These are phyloP conservation scores for Colletotrichum cuscutae DNA, from an alignment of 2,329 filamentous ascomycete genomes.

Conservation along the genomic window DNA sequence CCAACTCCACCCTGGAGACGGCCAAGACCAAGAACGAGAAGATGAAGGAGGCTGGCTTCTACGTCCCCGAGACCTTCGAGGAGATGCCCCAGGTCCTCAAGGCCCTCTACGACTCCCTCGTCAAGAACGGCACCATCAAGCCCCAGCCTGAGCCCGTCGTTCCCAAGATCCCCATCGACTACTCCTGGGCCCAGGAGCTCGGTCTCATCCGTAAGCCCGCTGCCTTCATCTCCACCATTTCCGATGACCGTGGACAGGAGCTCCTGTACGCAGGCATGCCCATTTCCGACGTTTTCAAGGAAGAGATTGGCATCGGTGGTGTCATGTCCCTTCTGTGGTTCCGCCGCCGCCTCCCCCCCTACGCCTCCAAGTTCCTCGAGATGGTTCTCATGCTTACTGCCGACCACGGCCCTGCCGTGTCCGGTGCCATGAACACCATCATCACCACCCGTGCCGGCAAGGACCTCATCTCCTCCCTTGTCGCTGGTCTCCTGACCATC, in stretches of 20 bases:
- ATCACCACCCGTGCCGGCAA: constrained; percentile 99
- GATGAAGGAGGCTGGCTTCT: constrained; percentile 94
- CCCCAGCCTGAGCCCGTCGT: constrained; percentile 90
- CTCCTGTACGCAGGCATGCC: constrained; percentile 99
- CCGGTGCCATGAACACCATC: constrained; percentile 99
- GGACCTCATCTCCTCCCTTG: constrained; percentile 94
- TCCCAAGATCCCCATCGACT: constrained; percentile 99
- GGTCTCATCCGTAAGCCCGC: constrained; percentile 99
- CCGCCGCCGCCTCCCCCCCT: constrained; percentile 94
- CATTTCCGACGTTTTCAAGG: constrained; percentile 99
- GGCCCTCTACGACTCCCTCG: constrained; percentile 87
- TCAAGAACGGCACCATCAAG: constrained; percentile 85
- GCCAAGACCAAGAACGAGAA: constrained; percentile 95
- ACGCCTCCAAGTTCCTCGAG: constrained; percentile 98
- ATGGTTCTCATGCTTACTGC: constrained; percentile 99
- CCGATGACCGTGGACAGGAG: constrained; percentile 99
- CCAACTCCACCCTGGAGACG: constrained; percentile 99
- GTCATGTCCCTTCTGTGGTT: constrained; percentile 99
- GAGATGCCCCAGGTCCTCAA: constrained; percentile 84
- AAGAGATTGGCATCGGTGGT: constrained; percentile 99
- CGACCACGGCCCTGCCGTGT: constrained; percentile 98
- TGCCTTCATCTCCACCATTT: constrained; percentile 99
- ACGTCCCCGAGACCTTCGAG: constrained; percentile 96
- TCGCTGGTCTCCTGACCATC: constrained; percentile 97
- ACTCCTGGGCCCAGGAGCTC: constrained; percentile 99